phyloP scores from a whole-genome alignment of 352 stramenopile species.

The Salisapilia sapeloensis region DNA sequence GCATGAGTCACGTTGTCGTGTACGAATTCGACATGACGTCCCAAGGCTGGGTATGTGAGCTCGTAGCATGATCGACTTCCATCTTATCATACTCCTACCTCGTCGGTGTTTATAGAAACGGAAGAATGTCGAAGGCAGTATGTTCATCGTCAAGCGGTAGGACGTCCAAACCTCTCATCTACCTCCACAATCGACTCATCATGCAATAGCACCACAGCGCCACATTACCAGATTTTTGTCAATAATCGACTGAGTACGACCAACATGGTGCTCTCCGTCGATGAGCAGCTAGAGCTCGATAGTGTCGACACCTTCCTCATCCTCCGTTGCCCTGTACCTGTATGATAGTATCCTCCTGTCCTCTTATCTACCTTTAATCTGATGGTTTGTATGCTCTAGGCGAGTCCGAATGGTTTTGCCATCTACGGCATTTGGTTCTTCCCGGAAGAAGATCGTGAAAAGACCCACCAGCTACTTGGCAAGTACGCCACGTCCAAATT shows the following conservation, averaged over 20 bases:
- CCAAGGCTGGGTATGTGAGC: constrained; percentile 57
- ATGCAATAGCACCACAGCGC: constrained; percentile 16
- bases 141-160: constrained; percentile 75
- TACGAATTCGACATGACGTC: constrained; percentile 77
- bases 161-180: constrained; percentile 1
- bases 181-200: background rate
- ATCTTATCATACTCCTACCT: background rate
- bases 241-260: constrained; percentile 81
- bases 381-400: constrained; percentile 4
- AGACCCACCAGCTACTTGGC: constrained; percentile 57
- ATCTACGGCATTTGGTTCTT: constrained; percentile 83
- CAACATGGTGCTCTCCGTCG: constrained; percentile 66
- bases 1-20: constrained; percentile 70
- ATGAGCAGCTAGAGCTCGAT: constrained; percentile 58
- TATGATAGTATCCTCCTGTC: constrained; percentile 5
- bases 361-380: background rate
- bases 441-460: constrained; percentile 65
- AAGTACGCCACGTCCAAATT: constrained; percentile 15
- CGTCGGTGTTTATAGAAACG: constrained; percentile 35
- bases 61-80: background rate
- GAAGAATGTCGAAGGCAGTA: constrained; percentile 70
- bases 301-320: constrained; percentile 78
- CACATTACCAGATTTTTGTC: constrained; percentile 77
- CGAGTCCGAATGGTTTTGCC: constrained; percentile 37
- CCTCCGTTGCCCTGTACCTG: constrained; percentile 41